phyloP scores from a whole-genome alignment of 306 rosid species.

The Arachis stenosperma region DNA sequence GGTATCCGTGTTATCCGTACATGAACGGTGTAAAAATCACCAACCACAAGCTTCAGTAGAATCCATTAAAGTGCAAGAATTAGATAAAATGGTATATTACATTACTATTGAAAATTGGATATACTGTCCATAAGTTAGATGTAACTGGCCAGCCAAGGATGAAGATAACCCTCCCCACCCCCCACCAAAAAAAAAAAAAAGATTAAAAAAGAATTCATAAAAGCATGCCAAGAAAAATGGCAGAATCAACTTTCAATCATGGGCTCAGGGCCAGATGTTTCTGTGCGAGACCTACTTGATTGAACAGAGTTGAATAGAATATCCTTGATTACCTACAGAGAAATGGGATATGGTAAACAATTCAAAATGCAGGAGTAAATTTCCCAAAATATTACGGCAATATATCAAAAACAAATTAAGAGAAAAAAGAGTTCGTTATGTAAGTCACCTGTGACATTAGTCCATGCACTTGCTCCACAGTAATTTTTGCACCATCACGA shows the following conservation, averaged over 20 bases:
- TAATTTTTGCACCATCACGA: slow-evolving; percentile 92
- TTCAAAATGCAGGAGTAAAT: slow-evolving; percentile 31
- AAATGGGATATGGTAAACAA: background rate
- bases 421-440: background rate
- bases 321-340: slow-evolving; percentile 85
- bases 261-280: slow-evolving; percentile 83
- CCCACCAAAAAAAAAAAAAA: background rate
- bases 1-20: background rate
- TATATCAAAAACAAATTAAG: background rate
- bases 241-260: slow-evolving; percentile 82
- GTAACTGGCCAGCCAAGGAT: slow-evolving; percentile 10
- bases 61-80: slow-evolving; percentile 6
- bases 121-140: slow-evolving; percentile 18
- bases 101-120: slow-evolving; percentile 28
- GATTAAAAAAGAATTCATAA: slow-evolving; percentile 15
- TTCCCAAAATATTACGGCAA: slow-evolving; percentile 16
- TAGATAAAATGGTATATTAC: background rate
- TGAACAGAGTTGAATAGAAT: slow-evolving; percentile 81
- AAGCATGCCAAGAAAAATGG: slow-evolving; percentile 25
- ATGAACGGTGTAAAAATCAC: background rate
- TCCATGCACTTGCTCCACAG: slow-evolving; percentile 97
- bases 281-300: slow-evolving; percentile 61
- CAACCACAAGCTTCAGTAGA: background rate
- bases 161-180: background rate
- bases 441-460: slow-evolving; percentile 92